A percentile compares a stretch with the other conserved stretches of the same genome.
These are phyloP conservation scores for Trichocladium antarcticum DNA, from an alignment of 495 filamentous ascomycete species.

Conservation along the genomic window DNA sequence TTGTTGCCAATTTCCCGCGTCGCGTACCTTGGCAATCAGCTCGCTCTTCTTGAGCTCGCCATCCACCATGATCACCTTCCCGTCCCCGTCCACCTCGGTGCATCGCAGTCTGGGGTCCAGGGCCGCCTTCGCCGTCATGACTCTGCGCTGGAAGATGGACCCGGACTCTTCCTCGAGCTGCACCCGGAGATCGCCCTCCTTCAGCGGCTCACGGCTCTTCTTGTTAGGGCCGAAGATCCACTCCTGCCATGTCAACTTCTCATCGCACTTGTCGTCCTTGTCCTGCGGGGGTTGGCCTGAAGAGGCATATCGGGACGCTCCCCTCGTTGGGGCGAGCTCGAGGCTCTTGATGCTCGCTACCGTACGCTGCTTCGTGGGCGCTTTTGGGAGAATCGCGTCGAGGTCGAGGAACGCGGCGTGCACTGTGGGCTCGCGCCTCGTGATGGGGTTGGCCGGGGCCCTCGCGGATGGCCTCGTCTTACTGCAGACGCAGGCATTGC, in stretches of 20 bases:
- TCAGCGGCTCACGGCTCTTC: constrained; percentile 27
- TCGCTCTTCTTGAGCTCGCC: constrained; percentile 96
- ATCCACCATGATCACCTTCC: constrained; percentile 88
- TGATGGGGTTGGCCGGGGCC: constrained; percentile 2
- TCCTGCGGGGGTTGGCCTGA: constrained; percentile 27
- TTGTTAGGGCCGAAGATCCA: constrained; percentile 41
- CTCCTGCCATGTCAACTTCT: constrained; percentile 43
- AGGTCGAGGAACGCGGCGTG: constrained; percentile 37
- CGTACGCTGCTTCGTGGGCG: constrained; percentile 12
- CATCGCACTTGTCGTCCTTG: constrained; percentile 24
- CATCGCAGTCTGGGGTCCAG: constrained; percentile 78
- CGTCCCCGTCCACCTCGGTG: constrained; percentile 87
- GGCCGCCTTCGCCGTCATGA: constrained; percentile 56
- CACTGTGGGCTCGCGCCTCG: constrained; percentile 24
- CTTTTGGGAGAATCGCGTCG: constrained; percentile 34
- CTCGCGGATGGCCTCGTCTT: constrained; percentile 10
- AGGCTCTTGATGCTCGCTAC: constrained; percentile 5
- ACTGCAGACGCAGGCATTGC: constrained; percentile 19
- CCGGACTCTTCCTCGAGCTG: constrained; percentile 38
- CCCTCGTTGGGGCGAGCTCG: constrained; percentile 6
- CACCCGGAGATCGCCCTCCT: constrained; percentile 44
- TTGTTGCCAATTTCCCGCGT: neutral
- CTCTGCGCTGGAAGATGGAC: constrained; percentile 50
- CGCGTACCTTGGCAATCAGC: constrained; percentile 80
- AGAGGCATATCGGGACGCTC: constrained; percentile 27